These are phyloP conservation scores for Buxus sempervirens DNA, from an alignment of 164 flowering plant species.

Conservation along the genomic window DNA sequence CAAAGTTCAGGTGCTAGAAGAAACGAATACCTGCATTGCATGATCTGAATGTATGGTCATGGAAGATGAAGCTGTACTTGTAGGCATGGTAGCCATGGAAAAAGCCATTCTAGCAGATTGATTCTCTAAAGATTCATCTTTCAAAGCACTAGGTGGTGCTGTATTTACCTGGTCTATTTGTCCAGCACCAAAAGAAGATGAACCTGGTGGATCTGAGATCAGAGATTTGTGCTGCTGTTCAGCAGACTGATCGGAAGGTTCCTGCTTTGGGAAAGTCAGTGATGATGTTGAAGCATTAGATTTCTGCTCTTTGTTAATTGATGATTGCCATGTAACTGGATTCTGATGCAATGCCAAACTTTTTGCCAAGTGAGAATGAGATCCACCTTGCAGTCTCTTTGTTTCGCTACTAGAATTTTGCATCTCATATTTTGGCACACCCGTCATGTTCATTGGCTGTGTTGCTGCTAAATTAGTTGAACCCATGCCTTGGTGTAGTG, in stretches of 20 bases:
- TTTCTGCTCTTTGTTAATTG: slow-evolving; percentile 42
- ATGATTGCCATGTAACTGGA: slow-evolving; percentile 49
- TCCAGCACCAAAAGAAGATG: slow-evolving; percentile 35
- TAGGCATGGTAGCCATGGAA: slow-evolving; percentile 28
- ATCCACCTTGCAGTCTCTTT: slow-evolving; percentile 51
- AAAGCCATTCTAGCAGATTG: slow-evolving; percentile 43
- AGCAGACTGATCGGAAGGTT: slow-evolving; percentile 51
- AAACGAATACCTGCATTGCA: slow-evolving; percentile 32
- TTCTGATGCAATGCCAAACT: slow-evolving; percentile 47
- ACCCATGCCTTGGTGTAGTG: slow-evolving; percentile 45
- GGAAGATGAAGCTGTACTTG: slow-evolving; percentile 43
- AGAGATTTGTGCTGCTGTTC: slow-evolving; percentile 58
- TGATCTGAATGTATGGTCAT: slow-evolving; percentile 33
- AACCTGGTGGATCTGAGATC: slow-evolving; percentile 29
- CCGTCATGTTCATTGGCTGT: slow-evolving; percentile 39
- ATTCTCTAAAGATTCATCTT: slow-evolving; percentile 49
- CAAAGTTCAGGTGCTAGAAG: slow-evolving; percentile 1
- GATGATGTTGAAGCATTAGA: slow-evolving; percentile 29
- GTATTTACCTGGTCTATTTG: slow-evolving; percentile 45
- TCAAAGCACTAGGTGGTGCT: slow-evolving; percentile 24
- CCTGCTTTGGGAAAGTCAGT: slow-evolving; percentile 51
- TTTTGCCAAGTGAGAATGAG: slow-evolving; percentile 42
- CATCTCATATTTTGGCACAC: slow-evolving; percentile 48
- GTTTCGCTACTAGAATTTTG: slow-evolving; percentile 46
- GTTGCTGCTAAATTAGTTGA: slow-evolving; percentile 39